Percentiles rank a stretch among this genome's conserved stretches.
These are phyloP conservation scores for Ogataea populi-albae DNA, from an alignment of 805 yeast genomes.

Conservation along the genomic window DNA sequence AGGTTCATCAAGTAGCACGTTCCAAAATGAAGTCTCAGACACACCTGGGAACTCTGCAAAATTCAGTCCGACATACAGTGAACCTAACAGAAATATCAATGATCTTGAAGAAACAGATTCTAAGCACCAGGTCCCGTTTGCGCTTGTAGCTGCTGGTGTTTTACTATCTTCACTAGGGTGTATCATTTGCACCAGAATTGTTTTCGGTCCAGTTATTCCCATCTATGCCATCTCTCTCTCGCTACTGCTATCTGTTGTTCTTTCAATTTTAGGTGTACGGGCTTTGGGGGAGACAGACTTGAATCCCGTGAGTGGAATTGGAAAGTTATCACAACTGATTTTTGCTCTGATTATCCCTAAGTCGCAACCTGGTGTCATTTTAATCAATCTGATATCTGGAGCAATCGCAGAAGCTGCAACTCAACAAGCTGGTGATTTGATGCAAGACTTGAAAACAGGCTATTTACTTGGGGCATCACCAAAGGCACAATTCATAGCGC, in stretches of 20 bases:
- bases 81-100: neutral
- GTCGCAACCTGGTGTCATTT: conserved; percentile 72
- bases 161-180: conserved; percentile 66
- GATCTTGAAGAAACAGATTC: conserved; percentile 34
- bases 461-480: conserved; percentile 91
- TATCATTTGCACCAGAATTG: conserved; percentile 54
- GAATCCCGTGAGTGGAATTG: conserved; percentile 96
- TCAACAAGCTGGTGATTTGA: conserved; percentile 96
- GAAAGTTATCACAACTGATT: conserved; percentile 85
- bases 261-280: conserved; percentile 84
- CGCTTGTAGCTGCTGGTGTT: conserved; percentile 58
- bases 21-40: conserved; percentile 5
- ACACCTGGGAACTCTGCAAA: neutral
- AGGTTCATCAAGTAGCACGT: conserved; percentile 21
- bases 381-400: conserved; percentile 88
- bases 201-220: conserved; percentile 75
- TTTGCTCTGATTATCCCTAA: conserved; percentile 80
- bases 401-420: conserved; percentile 99
- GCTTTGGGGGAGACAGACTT: conserved; percentile 96
- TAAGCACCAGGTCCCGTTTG: conserved; percentile 48
- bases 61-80: too few relatives aligned
- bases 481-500: conserved; percentile 86
- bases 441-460: conserved; percentile 97
- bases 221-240: conserved; percentile 66
- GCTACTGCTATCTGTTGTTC: conserved; percentile 67